These are phyloP conservation scores for Persicaria tinctoria DNA, from an alignment of 148 eudicot genomes.

Conservation along the genomic window DNA sequence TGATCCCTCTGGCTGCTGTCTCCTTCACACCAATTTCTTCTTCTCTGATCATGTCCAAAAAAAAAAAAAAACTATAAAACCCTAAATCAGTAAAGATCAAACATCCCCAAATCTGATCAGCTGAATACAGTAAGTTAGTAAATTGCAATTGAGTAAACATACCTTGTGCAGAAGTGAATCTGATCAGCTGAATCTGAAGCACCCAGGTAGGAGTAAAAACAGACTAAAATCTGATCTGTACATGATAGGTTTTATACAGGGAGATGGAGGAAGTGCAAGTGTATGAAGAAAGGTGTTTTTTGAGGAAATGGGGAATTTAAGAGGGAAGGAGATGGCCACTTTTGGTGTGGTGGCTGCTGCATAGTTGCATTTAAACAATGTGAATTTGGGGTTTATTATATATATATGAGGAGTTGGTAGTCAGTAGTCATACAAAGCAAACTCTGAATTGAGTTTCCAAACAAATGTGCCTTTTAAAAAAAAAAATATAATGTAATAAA, in stretches of 20 bases:
- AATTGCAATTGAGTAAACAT: neutral
- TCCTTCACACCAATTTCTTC: neutral
- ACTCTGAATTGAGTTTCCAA: constrained; percentile 10
- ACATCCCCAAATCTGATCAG: neutral
- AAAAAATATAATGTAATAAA: too few species aligned
- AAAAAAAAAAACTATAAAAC: neutral
- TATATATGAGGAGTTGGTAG: neutral
- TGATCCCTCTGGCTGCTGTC: neutral
- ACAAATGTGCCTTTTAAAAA: neutral
- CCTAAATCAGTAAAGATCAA: neutral
- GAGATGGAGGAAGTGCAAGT: neutral
- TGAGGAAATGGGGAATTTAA: neutral
- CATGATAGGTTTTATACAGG: neutral
- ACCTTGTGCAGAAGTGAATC: constrained; percentile 8
- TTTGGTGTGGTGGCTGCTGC: constrained; percentile 9
- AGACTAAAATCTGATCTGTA: neutral
- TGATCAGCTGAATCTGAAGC: neutral
- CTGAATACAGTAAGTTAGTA: neutral
- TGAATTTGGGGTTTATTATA: neutral
- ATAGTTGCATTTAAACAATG: neutral
- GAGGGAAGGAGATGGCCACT: neutral
- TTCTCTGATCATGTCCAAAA: neutral
- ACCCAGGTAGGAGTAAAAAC: neutral
- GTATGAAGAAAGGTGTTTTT: neutral
- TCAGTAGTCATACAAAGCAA: neutral